Conservation (phyloP, 83 land plant species). For the Thuja plicata region DNA sequence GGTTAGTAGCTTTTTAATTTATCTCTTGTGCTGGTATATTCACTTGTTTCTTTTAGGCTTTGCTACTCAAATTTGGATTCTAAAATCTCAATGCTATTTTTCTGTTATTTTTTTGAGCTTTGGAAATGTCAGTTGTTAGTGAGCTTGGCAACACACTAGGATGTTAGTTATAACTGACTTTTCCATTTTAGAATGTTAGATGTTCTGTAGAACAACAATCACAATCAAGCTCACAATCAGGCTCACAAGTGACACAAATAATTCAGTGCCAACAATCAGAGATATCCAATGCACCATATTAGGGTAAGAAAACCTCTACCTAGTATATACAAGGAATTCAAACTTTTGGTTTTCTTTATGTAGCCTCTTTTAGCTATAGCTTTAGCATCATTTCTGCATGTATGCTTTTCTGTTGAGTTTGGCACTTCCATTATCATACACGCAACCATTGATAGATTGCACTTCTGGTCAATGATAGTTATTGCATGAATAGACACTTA, state of each 20-base stretch:
- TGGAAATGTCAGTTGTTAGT: neutral
- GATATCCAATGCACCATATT: neutral
- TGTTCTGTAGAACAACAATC: conserved; percentile 9
- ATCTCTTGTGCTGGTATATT: too few species aligned
- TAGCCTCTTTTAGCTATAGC: too few species aligned
- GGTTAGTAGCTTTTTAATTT: too few species aligned
- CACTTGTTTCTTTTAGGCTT: too few species aligned
- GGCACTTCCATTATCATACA: too few species aligned
- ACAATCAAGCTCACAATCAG: neutral
- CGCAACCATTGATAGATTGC: too few species aligned
- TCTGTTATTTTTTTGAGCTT: neutral
- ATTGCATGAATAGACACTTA: neutral
- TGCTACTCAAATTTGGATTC: neutral
- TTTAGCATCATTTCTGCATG: too few species aligned
- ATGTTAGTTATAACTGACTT: neutral
- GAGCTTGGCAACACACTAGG: neutral
- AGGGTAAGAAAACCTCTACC: too few species aligned
- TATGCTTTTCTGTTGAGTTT: too few species aligned
- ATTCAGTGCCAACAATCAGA: neutral
- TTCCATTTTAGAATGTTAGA: neutral
- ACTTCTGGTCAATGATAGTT: too few species aligned
- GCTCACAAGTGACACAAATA: neutral
- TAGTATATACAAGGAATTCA: too few species aligned
- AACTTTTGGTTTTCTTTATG: too few species aligned
- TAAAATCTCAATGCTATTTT: neutral